phyloP scores from a whole-genome alignment of 2,329 filamentous ascomycete species.

The Fusarium nodosum region DNA sequence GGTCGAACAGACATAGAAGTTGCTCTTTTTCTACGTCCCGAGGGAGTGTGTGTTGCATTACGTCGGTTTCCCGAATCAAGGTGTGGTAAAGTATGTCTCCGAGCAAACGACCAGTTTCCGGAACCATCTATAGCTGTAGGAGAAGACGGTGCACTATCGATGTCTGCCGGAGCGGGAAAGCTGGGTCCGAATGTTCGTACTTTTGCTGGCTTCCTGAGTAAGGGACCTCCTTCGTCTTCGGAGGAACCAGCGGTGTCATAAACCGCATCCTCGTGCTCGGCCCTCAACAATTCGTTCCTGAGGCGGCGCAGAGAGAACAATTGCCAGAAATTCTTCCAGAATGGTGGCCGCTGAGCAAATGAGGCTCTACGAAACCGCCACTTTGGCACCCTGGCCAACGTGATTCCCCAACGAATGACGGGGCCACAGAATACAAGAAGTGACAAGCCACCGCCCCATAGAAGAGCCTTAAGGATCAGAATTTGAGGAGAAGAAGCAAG shows the following conservation, averaged over 20 bases:
- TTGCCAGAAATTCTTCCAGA: slow-evolving; percentile 58
- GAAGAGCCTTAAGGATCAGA: slow-evolving; percentile 84
- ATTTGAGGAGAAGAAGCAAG: slow-evolving; percentile 85
- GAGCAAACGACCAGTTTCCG: slow-evolving; percentile 43
- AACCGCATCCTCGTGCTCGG: slow-evolving; percentile 51
- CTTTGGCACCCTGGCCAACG: slow-evolving; percentile 87
- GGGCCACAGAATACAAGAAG: slow-evolving; percentile 80
- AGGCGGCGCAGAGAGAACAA: slow-evolving; percentile 63
- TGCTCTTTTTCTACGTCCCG: slow-evolving; percentile 75
- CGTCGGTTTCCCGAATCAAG: slow-evolving; percentile 53
- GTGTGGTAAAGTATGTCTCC: slow-evolving; percentile 68
- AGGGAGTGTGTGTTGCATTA: slow-evolving; percentile 67
- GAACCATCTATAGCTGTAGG: slow-evolving; percentile 39
- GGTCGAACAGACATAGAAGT: slow-evolving; percentile 75
- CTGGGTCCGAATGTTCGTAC: slow-evolving; percentile 52
- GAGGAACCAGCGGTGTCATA: slow-evolving; percentile 53
- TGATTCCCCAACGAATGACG: slow-evolving; percentile 85
- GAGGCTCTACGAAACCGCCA: slow-evolving; percentile 83
- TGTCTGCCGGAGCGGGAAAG: slow-evolving; percentile 20
- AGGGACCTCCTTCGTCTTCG: slow-evolving; percentile 51
- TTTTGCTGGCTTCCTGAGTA: slow-evolving; percentile 43
- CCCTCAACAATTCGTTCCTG: slow-evolving; percentile 56
- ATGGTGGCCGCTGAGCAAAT: slow-evolving; percentile 53
- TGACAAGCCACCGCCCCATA: slow-evolving; percentile 86
- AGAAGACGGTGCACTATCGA: slow-evolving; percentile 39